Evolutionary conservation across 768 basidiomycete species (phyloP).

Genomic region (Albatrellus ellisii): DNA sequence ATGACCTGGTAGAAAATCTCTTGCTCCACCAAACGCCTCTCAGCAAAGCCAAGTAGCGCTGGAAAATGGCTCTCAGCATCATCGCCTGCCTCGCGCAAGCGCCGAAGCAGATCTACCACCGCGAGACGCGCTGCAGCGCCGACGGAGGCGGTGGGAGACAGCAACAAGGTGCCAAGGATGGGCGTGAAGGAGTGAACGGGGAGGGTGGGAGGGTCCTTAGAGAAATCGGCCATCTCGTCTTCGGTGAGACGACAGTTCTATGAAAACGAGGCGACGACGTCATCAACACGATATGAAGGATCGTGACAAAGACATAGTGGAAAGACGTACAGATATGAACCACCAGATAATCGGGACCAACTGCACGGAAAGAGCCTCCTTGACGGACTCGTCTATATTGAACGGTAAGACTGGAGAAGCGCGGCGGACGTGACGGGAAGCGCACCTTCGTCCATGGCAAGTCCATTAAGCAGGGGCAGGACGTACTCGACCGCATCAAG

Average conservation of each 20-base stretch:
- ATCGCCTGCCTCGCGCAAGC: conserved; percentile 26
- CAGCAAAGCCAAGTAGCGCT: conserved; percentile 33
- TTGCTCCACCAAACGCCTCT: conserved; percentile 57
- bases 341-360: conserved; percentile 83
- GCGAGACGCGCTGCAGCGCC: conserved; percentile 61
- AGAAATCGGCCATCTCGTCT: background rate
- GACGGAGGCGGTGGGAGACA: conserved; percentile 65
- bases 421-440: conserved; percentile 2
- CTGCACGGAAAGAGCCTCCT: conserved; percentile 75
- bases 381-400: conserved; percentile 64
- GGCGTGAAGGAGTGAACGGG: conserved; percentile 84
- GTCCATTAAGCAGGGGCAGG: conserved; percentile 71
- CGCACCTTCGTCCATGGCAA: conserved; percentile 80
- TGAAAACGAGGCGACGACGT: conserved; percentile 4
- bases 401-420: background rate
- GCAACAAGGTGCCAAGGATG: conserved; percentile 76
- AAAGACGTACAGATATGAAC: conserved; percentile 42
- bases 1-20: conserved; percentile 82
- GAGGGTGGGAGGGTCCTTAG: conserved; percentile 29
- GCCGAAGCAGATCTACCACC: conserved; percentile 64
- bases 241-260: conserved; percentile 56
- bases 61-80: conserved; percentile 25
- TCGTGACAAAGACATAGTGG: background rate
- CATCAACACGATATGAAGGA: conserved; percentile 1
- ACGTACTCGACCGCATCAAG: conserved; percentile 90